These are phyloP conservation scores for Boeremia lycopersici DNA, from an alignment of 2,329 filamentous ascomycete genomes.

Conservation along the genomic window DNA sequence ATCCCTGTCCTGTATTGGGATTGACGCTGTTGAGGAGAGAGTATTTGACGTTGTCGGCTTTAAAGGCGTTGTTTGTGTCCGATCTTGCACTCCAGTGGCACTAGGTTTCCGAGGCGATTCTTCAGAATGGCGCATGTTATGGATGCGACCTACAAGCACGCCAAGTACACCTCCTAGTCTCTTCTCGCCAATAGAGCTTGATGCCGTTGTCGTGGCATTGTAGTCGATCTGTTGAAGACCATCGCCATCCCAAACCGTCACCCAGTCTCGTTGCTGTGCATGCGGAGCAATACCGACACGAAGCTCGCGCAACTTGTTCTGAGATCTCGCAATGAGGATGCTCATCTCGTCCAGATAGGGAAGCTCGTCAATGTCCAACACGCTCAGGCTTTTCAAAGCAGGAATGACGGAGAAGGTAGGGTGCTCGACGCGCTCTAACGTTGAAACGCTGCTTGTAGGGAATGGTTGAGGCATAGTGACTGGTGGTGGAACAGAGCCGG, in stretches of 20 bases:
- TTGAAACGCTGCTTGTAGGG: constrained; percentile 32
- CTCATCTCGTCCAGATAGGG: constrained; percentile 84
- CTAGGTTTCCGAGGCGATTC: constrained; percentile 14
- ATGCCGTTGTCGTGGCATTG: constrained; percentile 60
- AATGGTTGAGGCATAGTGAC: constrained; percentile 40
- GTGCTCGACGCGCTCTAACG: constrained; percentile 68
- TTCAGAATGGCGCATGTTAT: constrained; percentile 58
- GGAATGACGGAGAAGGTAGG: constrained; percentile 81
- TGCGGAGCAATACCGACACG: constrained; percentile 72
- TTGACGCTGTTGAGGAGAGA: constrained; percentile 25
- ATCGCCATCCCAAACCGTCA: constrained; percentile 66
- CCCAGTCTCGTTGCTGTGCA: constrained; percentile 60
- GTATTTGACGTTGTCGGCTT: constrained; percentile 25
- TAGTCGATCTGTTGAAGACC: constrained; percentile 69
- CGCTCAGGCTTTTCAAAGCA: constrained; percentile 73
- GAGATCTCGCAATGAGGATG: constrained; percentile 73
- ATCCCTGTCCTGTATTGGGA: constrained; percentile 38
- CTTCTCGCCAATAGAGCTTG: constrained; percentile 61
- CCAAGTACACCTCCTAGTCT: constrained; percentile 72
- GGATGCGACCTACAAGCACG: constrained; percentile 69
- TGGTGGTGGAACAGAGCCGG: constrained; percentile 40
- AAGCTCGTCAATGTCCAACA: constrained; percentile 82
- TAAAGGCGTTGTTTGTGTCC: constrained; percentile 21
- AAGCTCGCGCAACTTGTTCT: constrained; percentile 69
- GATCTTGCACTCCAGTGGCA: constrained; percentile 20